Evolutionary conservation across 2,329 filamentous ascomycete genomes (phyloP).

Genomic region (Davidsoniella virescens): DNA sequence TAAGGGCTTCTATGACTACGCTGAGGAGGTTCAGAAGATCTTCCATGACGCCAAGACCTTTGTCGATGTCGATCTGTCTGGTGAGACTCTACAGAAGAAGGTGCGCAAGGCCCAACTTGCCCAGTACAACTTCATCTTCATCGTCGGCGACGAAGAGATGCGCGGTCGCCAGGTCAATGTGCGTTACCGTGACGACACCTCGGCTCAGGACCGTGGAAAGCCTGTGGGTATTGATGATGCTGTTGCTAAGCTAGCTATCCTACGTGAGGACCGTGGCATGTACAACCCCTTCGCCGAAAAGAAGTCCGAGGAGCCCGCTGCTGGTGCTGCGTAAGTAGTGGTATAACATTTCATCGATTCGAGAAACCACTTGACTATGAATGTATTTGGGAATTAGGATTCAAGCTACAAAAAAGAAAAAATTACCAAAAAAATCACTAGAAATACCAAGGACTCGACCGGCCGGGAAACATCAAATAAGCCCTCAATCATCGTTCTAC

Average conservation of each 20-base stretch:
- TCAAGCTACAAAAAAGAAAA: conserved; percentile 12
- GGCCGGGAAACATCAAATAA: too few species aligned
- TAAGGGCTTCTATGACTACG: conserved; percentile 55
- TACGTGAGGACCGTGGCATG: conserved; percentile 28
- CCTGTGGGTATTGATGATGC: conserved; percentile 40
- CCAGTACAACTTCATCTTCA: conserved; percentile 74
- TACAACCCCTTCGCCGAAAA: conserved; percentile 14
- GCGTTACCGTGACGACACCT: conserved; percentile 46
- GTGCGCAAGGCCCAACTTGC: conserved; percentile 65
- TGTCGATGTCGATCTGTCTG: conserved; percentile 37
- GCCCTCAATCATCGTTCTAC: too few species aligned
- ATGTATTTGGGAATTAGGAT: not conserved
- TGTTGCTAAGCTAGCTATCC: conserved; percentile 35
- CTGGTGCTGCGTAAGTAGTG: not conserved
- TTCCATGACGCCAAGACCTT: conserved; percentile 54
- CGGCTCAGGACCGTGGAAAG: conserved; percentile 44
- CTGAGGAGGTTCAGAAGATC: conserved; percentile 52
- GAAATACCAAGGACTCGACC: not conserved
- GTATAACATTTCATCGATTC: not conserved
- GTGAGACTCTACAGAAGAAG: conserved; percentile 81
- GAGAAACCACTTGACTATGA: not conserved
- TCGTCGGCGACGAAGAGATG: conserved; percentile 46
- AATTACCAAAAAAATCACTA: conserved; percentile 13
- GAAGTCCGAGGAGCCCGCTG: conserved; percentile 5
- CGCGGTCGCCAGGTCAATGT: conserved; percentile 45